Percentiles rank a stretch among this genome's conserved stretches.
Evolutionary conservation across 2,329 filamentous ascomycete genomes (phyloP).

Genomic region (Aspergillus sp.): DNA sequence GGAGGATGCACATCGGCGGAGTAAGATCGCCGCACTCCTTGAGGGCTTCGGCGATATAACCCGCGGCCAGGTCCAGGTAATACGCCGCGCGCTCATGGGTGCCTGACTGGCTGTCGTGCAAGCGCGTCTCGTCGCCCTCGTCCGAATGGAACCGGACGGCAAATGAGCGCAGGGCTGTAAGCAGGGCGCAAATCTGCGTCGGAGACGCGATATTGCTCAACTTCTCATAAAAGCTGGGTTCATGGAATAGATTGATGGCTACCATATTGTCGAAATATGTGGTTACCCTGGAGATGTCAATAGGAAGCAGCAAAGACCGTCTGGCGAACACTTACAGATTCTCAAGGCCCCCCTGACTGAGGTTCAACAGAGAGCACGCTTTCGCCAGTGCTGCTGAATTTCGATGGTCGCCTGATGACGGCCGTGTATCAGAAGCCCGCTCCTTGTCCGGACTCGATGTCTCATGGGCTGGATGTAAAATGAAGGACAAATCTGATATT

Average conservation of each 20-base stretch:
- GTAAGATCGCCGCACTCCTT: constrained; percentile 22
- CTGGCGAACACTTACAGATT: not conserved
- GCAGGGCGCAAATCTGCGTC: not conserved
- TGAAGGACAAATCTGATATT: constrained; percentile 12
- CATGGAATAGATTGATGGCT: constrained; percentile 23
- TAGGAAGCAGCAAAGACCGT: not conserved
- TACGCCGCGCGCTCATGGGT: not conserved
- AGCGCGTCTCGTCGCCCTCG: too few species aligned
- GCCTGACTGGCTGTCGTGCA: not conserved
- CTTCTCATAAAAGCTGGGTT: constrained; percentile 17
- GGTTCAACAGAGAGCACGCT: not conserved
- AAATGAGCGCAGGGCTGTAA: constrained; percentile 1
- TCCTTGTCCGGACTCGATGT: constrained; percentile 6
- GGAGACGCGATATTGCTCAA: constrained; percentile 3
- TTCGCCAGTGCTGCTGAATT: not conserved
- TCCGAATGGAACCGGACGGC: not conserved
- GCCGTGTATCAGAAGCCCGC: constrained; percentile 1
- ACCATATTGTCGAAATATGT: constrained; percentile 22
- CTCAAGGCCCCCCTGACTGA: not conserved
- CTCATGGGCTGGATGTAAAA: constrained; percentile 18
- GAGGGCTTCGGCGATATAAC: constrained; percentile 19
- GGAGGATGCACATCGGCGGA: constrained; percentile 27
- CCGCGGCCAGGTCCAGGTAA: not conserved
- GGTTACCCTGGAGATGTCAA: not conserved
- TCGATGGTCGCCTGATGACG: not conserved